Evolutionary conservation across 1,284 basidiomycete genomes (phyloP).

Genomic region (Paramarasmius palmivorus): DNA sequence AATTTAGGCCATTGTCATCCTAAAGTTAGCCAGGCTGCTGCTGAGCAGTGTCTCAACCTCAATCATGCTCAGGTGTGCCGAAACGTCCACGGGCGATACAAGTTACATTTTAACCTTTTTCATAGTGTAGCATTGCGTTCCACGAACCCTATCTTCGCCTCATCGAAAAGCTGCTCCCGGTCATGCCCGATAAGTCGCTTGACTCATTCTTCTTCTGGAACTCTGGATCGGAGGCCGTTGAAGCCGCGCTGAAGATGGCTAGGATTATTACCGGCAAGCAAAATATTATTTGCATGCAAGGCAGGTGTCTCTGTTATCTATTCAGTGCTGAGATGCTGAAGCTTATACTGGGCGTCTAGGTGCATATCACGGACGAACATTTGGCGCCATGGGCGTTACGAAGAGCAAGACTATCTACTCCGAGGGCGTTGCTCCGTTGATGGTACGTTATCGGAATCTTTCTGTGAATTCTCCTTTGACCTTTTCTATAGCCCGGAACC

Average conservation of each 20-base stretch:
- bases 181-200: slow-evolving; percentile 85
- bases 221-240: slow-evolving; percentile 90
- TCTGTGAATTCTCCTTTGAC: not conserved
- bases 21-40: slow-evolving; percentile 82
- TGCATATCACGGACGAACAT: slow-evolving; percentile 86
- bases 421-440: slow-evolving; percentile 76
- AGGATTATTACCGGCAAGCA: slow-evolving; percentile 76
- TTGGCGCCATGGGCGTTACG: slow-evolving; percentile 86
- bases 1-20: slow-evolving; percentile 83
- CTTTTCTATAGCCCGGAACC: slow-evolving; percentile 68
- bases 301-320: slow-evolving; percentile 28
- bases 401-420: slow-evolving; percentile 91
- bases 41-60: slow-evolving; percentile 80
- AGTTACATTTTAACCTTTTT: slow-evolving; percentile 2
- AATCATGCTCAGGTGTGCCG: slow-evolving; percentile 70
- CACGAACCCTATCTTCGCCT: slow-evolving; percentile 77
- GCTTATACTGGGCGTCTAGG: slow-evolving; percentile 39
- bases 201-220: slow-evolving; percentile 98
- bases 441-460: slow-evolving; percentile 51
- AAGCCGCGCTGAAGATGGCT: slow-evolving; percentile 83
- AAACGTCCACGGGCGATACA: too few species aligned
- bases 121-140: slow-evolving; percentile 78
- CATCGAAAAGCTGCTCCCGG: slow-evolving; percentile 75
- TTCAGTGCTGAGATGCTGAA: not conserved
- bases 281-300: slow-evolving; percentile 92